Percentiles rank a stretch among this genome's conserved stretches.
These are phyloP conservation scores for Neovahlkampfia damariscottae DNA, from an alignment of 78 protist species.

Conservation along the genomic window DNA sequence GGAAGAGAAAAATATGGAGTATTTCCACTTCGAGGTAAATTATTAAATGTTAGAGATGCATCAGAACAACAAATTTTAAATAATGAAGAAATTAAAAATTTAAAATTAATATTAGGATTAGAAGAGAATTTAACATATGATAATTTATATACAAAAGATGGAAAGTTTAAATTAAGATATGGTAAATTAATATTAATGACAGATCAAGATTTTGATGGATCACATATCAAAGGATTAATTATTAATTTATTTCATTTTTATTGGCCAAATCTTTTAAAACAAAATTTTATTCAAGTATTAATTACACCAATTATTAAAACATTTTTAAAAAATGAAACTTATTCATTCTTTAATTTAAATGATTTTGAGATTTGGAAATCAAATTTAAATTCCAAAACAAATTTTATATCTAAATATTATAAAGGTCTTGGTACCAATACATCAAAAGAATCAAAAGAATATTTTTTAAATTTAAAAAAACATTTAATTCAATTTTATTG, in stretches of 20 bases:
- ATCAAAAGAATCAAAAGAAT: slow-evolving; percentile 84
- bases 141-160: neutral
- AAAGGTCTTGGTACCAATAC: slow-evolving; percentile 95
- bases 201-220: slow-evolving; percentile 98
- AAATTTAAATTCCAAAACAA: neutral
- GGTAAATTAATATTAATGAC: slow-evolving; percentile 97
- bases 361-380: slow-evolving; percentile 71
- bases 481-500: slow-evolving; percentile 48
- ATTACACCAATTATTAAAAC: slow-evolving; percentile 96
- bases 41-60: slow-evolving; percentile 94
- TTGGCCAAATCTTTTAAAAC: slow-evolving; percentile 86
- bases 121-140: neutral
- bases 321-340: neutral
- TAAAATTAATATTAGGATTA: neutral
- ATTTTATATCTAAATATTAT: slow-evolving; percentile 88
- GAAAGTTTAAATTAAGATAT: slow-evolving; percentile 67
- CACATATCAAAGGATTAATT: slow-evolving; percentile 99
- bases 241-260: slow-evolving; percentile 81
- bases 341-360: slow-evolving; percentile 80
- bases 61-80: slow-evolving; percentile 15
- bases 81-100: slow-evolving; percentile 69
- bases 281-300: slow-evolving; percentile 43
- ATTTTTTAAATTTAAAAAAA: slow-evolving; percentile 58
- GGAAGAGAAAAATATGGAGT: slow-evolving; percentile 95
- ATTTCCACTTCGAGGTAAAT: slow-evolving; percentile 97